These are phyloP conservation scores for Juglanconis sp. DNA, from an alignment of 2,329 filamentous ascomycete species.

Conservation along the genomic window DNA sequence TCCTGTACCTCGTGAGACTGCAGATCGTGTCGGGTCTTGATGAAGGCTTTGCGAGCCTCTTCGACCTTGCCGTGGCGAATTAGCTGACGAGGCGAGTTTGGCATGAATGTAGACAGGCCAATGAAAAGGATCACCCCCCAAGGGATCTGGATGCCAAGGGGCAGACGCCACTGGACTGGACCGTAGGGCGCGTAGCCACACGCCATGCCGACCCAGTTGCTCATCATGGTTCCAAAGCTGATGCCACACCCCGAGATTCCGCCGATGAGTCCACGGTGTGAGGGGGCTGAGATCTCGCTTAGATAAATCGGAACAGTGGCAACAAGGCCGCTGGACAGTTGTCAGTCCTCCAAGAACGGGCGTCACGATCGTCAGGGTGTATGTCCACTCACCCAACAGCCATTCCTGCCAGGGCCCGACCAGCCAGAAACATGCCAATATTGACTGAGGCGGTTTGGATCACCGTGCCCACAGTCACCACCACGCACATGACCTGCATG, in stretches of 20 bases:
- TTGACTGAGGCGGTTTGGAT: conserved; percentile 54
- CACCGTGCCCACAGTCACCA: conserved; percentile 51
- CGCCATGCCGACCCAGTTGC: conserved; percentile 56
- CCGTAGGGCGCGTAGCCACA: conserved; percentile 53
- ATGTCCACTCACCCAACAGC: conserved; percentile 38
- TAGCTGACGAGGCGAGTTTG: conserved; percentile 50
- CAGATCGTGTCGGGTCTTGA: conserved; percentile 44
- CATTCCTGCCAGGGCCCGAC: conserved; percentile 43
- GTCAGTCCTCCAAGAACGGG: neutral
- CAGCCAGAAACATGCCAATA: conserved; percentile 52
- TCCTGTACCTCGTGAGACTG: conserved; percentile 40
- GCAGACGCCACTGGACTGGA: conserved; percentile 51
- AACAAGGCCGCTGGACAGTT: conserved; percentile 38
- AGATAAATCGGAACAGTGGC: conserved; percentile 54
- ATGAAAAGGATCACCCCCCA: conserved; percentile 53
- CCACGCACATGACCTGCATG: conserved; percentile 50
- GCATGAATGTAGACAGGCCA: conserved; percentile 55
- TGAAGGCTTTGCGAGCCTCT: conserved; percentile 44
- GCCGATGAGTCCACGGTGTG: conserved; percentile 49
- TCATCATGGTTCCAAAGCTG: conserved; percentile 52
- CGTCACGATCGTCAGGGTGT: neutral
- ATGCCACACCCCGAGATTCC: conserved; percentile 53
- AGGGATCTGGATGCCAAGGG: conserved; percentile 52
- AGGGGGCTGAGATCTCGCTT: conserved; percentile 48
- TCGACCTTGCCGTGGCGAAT: conserved; percentile 48